A percentile compares a stretch with the other conserved stretches of the same genome.
These are phyloP conservation scores for Hypoxylon fuscum DNA, from an alignment of 495 filamentous ascomycete species.

Conservation along the genomic window DNA sequence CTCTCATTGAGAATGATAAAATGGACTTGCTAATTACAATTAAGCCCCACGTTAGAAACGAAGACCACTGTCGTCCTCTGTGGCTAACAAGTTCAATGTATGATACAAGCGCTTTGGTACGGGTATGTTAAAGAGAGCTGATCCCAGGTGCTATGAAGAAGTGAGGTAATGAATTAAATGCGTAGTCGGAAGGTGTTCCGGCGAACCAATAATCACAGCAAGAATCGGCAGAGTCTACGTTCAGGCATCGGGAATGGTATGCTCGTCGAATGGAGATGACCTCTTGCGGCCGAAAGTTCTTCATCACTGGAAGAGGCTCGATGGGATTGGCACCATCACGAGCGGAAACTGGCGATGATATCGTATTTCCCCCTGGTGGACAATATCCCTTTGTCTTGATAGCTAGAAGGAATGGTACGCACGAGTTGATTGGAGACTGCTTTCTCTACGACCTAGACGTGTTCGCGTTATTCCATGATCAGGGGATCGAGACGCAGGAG, in stretches of 20 bases:
- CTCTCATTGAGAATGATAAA: constrained; percentile 14
- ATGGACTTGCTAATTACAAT: constrained; percentile 12
- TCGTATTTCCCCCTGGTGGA: constrained; percentile 22
- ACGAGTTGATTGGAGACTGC: constrained; percentile 25
- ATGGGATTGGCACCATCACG: constrained; percentile 23
- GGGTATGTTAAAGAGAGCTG: not conserved
- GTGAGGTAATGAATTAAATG: too few relatives aligned
- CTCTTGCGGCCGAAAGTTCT: constrained; percentile 22
- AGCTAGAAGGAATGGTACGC: constrained; percentile 8
- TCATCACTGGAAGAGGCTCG: constrained; percentile 16
- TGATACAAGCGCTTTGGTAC: constrained; percentile 14
- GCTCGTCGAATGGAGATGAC: constrained; percentile 11
- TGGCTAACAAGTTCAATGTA: not conserved
- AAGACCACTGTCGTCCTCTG: not conserved
- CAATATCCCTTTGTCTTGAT: constrained; percentile 26
- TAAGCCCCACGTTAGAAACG: constrained; percentile 4
- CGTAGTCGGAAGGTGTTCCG: too few relatives aligned
- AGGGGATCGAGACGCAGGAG: not conserved
- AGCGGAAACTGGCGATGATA: constrained; percentile 12
- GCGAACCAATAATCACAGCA: too few relatives aligned
- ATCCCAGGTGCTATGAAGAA: too few relatives aligned
- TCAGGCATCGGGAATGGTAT: not conserved
- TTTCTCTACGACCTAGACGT: constrained; percentile 30
- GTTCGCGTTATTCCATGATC: constrained; percentile 13
- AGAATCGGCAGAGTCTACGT: not conserved